Evolutionary conservation across 2,329 filamentous ascomycete species (phyloP).

Genomic region (Curvularia sp.): DNA sequence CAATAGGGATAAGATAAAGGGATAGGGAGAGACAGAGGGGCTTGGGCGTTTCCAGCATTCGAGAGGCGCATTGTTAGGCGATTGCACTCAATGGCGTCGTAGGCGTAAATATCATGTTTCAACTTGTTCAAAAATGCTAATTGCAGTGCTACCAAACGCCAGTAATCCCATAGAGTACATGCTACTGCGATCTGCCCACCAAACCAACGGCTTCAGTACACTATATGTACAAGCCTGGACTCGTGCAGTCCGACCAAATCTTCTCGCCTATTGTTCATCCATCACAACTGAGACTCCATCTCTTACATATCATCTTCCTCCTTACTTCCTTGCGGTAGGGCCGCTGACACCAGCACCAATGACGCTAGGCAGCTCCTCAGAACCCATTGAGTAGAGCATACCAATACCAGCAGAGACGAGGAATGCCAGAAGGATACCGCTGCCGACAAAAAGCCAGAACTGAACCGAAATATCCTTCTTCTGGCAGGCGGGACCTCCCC

Average conservation of each 20-base stretch:
- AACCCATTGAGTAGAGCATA: constrained; percentile 81
- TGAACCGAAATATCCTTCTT: constrained; percentile 89
- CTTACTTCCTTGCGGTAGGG: constrained; percentile 54
- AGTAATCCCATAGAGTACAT: constrained; percentile 32
- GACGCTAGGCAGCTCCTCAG: constrained; percentile 88
- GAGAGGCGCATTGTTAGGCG: constrained; percentile 12
- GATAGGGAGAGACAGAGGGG: background rate
- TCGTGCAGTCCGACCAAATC: background rate
- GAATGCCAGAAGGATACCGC: constrained; percentile 73
- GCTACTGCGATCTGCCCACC: constrained; percentile 26
- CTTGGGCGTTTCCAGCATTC: constrained; percentile 16
- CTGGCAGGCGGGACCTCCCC: constrained; percentile 86
- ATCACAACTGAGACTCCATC: background rate
- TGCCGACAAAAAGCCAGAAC: constrained; percentile 85
- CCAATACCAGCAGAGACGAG: constrained; percentile 74
- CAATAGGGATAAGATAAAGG: background rate
- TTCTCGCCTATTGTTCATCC: background rate
- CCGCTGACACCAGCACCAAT: constrained; percentile 92
- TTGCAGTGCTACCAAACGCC: constrained; percentile 46
- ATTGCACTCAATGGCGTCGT: constrained; percentile 5
- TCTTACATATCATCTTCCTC: background rate
- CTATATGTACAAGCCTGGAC: constrained; percentile 38
- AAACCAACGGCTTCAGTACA: constrained; percentile 35
- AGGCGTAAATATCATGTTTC: constrained; percentile 7
- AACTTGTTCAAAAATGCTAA: constrained; percentile 24